Percentiles rank a stretch among this genome's conserved stretches.
Evolutionary conservation across 352 stramenopile species (phyloP).

Genomic region (Pythium guiyangense): DNA sequence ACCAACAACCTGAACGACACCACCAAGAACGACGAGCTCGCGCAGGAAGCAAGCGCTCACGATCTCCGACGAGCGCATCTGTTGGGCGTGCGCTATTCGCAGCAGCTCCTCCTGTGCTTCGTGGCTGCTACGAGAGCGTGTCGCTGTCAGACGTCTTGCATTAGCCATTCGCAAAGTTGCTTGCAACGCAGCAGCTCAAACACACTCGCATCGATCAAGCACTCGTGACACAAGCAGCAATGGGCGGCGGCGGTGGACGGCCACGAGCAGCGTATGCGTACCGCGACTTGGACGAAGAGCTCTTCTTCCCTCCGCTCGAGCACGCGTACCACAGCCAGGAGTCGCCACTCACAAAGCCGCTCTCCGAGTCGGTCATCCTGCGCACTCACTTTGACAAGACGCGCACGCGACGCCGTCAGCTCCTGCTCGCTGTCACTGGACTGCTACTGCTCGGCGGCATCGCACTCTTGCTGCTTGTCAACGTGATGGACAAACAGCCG

Average conservation of each 20-base stretch:
- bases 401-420: background rate
- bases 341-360: constrained; percentile 1
- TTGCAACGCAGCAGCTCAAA: background rate
- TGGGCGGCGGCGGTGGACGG: background rate
- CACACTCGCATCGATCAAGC: background rate
- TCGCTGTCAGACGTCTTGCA: no score
- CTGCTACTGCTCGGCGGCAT: background rate
- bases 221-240: no score
- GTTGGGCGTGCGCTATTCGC: no score
- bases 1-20: no score
- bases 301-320: background rate
- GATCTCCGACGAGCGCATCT: no score
- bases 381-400: constrained; percentile 4
- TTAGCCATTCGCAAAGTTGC: no score
- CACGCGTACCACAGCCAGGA: constrained; percentile 4
- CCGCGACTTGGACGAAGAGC: constrained; percentile 4
- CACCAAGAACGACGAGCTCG: background rate
- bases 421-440: background rate
- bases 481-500: background rate
- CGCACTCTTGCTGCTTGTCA: background rate
- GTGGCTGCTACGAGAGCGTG: no score
- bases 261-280: background rate
- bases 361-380: constrained; percentile 6
- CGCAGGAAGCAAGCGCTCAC: no score
- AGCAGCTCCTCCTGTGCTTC: no score